These are phyloP conservation scores for Yamadazyma siamensis DNA, from an alignment of 1,139 yeast genomes.

Conservation along the genomic window DNA sequence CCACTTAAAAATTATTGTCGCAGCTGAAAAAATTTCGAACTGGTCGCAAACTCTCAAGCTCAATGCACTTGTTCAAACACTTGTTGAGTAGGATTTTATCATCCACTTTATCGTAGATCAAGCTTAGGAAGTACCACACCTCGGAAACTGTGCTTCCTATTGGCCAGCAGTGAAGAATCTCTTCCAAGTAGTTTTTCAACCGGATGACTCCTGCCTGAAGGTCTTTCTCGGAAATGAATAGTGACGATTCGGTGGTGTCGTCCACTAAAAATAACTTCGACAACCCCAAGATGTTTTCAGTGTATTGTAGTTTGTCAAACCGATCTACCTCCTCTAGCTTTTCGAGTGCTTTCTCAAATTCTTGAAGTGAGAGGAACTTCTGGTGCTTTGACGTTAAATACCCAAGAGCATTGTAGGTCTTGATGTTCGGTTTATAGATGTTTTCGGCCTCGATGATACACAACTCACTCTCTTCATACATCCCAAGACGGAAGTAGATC, in stretches of 20 bases:
- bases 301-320: slow-evolving; percentile 37
- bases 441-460: slow-evolving; percentile 73
- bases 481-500: slow-evolving; percentile 57
- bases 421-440: slow-evolving; percentile 45
- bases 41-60: slow-evolving; percentile 64
- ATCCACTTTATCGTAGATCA: slow-evolving; percentile 59
- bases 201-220: slow-evolving; percentile 64
- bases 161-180: slow-evolving; percentile 42
- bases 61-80: slow-evolving; percentile 65
- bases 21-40: slow-evolving; percentile 39
- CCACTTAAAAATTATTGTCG: slow-evolving; percentile 12
- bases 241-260: slow-evolving; percentile 29
- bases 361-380: slow-evolving; percentile 54
- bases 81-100: slow-evolving; percentile 51
- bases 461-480: slow-evolving; percentile 61
- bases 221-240: slow-evolving; percentile 49
- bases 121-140: slow-evolving; percentile 69
- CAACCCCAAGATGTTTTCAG: slow-evolving; percentile 65
- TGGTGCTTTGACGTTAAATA: slow-evolving; percentile 38
- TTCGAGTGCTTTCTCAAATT: slow-evolving; percentile 67
- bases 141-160: slow-evolving; percentile 61
- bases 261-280: slow-evolving; percentile 52
- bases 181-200: slow-evolving; percentile 59
- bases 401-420: slow-evolving; percentile 56
- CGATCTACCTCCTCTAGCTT: slow-evolving; percentile 19